Conservation (phyloP, 2,329 filamentous ascomycete genomes). For the Verticillium nubilum region DNA sequence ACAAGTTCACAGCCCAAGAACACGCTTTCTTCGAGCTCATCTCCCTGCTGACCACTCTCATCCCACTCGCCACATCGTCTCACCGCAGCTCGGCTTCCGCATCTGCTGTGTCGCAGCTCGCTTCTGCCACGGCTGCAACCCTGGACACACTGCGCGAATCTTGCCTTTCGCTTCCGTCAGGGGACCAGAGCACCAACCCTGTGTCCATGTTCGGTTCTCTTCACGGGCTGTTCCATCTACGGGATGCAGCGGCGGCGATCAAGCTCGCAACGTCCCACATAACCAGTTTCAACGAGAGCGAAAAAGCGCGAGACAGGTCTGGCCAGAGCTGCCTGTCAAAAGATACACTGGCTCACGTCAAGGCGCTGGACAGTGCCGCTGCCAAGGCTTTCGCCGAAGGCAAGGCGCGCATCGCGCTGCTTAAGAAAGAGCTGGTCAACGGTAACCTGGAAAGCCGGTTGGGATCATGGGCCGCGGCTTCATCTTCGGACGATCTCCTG, state of each 20-base stretch:
- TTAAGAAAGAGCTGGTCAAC: conserved; percentile 23
- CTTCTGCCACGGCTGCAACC: conserved; percentile 13
- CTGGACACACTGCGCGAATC: conserved; percentile 19
- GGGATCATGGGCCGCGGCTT: conserved; percentile 19
- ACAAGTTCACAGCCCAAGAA: conserved; percentile 35
- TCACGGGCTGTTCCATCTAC: conserved; percentile 29
- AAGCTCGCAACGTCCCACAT: conserved; percentile 27
- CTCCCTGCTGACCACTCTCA: conserved; percentile 31
- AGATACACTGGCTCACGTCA: conserved; percentile 27
- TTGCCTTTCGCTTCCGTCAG: conserved; percentile 4
- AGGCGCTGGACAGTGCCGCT: conserved; percentile 23
- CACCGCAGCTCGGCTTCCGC: not conserved
- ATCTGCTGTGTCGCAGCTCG: not conserved
- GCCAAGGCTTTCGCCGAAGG: conserved; percentile 26
- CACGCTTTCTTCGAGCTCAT: conserved; percentile 36
- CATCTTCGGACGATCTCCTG: conserved; percentile 4
- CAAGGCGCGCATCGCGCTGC: conserved; percentile 18
- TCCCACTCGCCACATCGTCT: conserved; percentile 17
- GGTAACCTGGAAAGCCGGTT: conserved; percentile 19
- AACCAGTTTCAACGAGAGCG: conserved; percentile 27
- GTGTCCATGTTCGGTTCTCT: conserved; percentile 24
- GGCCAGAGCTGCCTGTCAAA: conserved; percentile 31
- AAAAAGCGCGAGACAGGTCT: conserved; percentile 32
- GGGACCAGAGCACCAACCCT: conserved; percentile 4
- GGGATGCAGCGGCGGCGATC: conserved; percentile 29